Evolutionary conservation across 1,284 basidiomycete genomes (phyloP).

Genomic region (Golubevia pallescens): DNA sequence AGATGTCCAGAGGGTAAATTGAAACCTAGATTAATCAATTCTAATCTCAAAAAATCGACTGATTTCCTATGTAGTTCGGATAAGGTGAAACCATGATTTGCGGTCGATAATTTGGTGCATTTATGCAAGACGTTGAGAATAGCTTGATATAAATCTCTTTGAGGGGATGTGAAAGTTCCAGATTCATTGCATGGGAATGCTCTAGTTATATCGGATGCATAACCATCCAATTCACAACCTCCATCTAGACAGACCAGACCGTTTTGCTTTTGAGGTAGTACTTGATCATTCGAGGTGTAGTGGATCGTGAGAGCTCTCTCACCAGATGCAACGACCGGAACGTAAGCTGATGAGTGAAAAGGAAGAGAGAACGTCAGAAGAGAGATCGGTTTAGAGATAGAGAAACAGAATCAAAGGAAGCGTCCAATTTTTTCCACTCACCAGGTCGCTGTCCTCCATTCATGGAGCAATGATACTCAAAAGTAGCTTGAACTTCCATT

Average conservation of each 20-base stretch:
- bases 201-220: slow-evolving; percentile 59
- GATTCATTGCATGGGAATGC: slow-evolving; percentile 65
- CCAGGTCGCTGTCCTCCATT: slow-evolving; percentile 42
- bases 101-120: slow-evolving; percentile 69
- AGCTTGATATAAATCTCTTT: slow-evolving; percentile 85
- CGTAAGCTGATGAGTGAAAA: no score
- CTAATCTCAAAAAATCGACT: slow-evolving; percentile 74
- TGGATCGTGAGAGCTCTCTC: slow-evolving; percentile 50
- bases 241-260: slow-evolving; percentile 59
- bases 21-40: slow-evolving; percentile 84
- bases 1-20: slow-evolving; percentile 71
- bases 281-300: slow-evolving; percentile 22
- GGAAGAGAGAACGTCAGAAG: no score
- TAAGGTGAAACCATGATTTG: slow-evolving; percentile 70
- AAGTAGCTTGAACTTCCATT: slow-evolving; percentile 45
- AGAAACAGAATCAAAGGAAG: no score
- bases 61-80: slow-evolving; percentile 81
- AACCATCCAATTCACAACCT: slow-evolving; percentile 57
- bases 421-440: no score
- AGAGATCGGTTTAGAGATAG: no score
- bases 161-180: slow-evolving; percentile 79
- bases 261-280: slow-evolving; percentile 31
- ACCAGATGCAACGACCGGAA: slow-evolving; percentile 57
- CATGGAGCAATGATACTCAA: slow-evolving; percentile 48
- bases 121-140: slow-evolving; percentile 78